Percentiles rank a stretch among this genome's conserved stretches.
phyloP scores from a whole-genome alignment of 257 asterid species.

The Scutellaria baicalensis region DNA sequence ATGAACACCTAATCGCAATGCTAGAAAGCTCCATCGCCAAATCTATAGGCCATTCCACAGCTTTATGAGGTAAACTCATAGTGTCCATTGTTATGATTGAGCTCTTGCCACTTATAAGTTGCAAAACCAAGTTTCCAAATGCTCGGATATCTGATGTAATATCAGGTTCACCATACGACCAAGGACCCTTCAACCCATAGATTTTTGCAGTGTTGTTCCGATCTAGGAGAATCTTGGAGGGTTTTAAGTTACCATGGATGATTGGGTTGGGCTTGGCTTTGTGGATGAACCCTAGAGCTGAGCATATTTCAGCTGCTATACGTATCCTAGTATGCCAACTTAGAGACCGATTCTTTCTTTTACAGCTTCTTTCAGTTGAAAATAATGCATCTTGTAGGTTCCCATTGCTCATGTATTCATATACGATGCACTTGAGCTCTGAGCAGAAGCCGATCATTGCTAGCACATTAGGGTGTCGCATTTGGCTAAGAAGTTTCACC shows the following conservation, averaged over 20 bases:
- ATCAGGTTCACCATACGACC: slow-evolving; percentile 10
- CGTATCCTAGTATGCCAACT: slow-evolving; percentile 49
- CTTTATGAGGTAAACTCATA: slow-evolving; percentile 29
- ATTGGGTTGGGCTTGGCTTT: slow-evolving; percentile 45
- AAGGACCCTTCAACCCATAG: slow-evolving; percentile 19
- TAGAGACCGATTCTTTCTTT: slow-evolving; percentile 26
- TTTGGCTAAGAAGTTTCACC: slow-evolving; percentile 41
- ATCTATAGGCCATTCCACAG: slow-evolving; percentile 64
- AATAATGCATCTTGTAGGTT: slow-evolving; percentile 49
- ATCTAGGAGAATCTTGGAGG: slow-evolving; percentile 59
- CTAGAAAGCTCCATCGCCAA: slow-evolving; percentile 51
- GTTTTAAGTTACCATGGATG: slow-evolving; percentile 50
- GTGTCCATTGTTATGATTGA: slow-evolving; percentile 24
- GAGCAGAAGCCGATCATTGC: slow-evolving; percentile 59
- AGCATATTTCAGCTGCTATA: slow-evolving; percentile 53
- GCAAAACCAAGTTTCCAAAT: slow-evolving; percentile 55
- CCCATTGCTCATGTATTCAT: slow-evolving; percentile 54
- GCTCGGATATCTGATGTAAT: slow-evolving; percentile 35
- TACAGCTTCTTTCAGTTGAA: slow-evolving; percentile 24
- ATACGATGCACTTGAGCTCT: slow-evolving; percentile 47
- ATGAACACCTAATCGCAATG: slow-evolving; percentile 41
- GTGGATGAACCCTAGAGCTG: slow-evolving; percentile 56
- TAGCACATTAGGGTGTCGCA: slow-evolving; percentile 54
- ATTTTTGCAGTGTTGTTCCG: slow-evolving; percentile 38
- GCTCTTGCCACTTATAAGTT: slow-evolving; percentile 51